A percentile compares a stretch with the other conserved stretches of the same genome.
Evolutionary conservation across 345 rosid species (phyloP).

Genomic region (Salix suchowensis): DNA sequence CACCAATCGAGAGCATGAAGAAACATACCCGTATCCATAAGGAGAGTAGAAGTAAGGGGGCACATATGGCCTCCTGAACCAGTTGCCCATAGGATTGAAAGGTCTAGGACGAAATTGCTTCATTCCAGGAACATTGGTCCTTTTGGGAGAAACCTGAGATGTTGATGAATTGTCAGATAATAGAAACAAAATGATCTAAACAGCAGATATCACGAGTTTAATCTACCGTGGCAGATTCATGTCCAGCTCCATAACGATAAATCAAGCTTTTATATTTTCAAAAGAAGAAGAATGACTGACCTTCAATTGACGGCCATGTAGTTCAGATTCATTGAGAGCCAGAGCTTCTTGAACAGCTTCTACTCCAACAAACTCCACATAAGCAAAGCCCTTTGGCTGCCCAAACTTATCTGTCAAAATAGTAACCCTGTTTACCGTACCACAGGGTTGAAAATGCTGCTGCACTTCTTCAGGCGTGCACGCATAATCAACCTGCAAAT

Average conservation of each 20-base stretch:
- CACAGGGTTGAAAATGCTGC: constrained; percentile 94
- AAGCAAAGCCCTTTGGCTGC: constrained; percentile 96
- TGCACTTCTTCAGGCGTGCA: constrained; percentile 99
- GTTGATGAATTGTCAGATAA: neutral
- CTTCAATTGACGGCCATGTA: constrained; percentile 95
- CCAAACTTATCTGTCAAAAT: constrained; percentile 91
- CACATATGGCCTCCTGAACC: constrained; percentile 64
- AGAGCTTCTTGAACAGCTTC: constrained; percentile 91
- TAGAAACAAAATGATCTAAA: neutral
- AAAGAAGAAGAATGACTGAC: constrained; percentile 22
- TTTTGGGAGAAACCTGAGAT: constrained; percentile 67
- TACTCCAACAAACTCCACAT: constrained; percentile 80
- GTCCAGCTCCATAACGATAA: neutral
- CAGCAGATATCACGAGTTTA: neutral
- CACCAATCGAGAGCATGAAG: neutral
- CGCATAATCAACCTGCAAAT: constrained; percentile 80
- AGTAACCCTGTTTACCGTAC: constrained; percentile 89
- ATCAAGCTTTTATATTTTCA: neutral
- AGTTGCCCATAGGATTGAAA: constrained; percentile 62
- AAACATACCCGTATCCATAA: constrained; percentile 80
- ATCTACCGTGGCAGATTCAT: neutral
- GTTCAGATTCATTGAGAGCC: constrained; percentile 75
- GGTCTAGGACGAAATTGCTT: constrained; percentile 79
- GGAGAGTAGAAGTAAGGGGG: constrained; percentile 81
- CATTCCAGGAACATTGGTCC: constrained; percentile 95